phyloP scores from a whole-genome alignment of 2,329 filamentous ascomycete genomes.

The Dactylellina sp. region DNA sequence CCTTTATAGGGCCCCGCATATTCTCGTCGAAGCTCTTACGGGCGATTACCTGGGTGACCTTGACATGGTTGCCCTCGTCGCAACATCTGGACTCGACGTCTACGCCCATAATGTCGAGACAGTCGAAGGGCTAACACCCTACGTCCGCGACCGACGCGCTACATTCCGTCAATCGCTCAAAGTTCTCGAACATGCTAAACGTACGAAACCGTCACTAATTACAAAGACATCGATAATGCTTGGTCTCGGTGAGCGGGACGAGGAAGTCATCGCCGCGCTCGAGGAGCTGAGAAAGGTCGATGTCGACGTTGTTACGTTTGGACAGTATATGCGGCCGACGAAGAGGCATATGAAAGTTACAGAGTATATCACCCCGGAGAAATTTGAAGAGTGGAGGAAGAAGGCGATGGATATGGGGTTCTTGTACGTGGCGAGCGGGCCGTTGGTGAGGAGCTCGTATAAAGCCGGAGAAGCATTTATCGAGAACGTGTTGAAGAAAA shows the following conservation, averaged over 20 bases:
- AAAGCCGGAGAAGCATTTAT: slow-evolving; percentile 99
- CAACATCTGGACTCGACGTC: slow-evolving; percentile 88
- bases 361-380: slow-evolving; percentile 90
- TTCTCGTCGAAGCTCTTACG: slow-evolving; percentile 85
- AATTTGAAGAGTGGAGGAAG: slow-evolving; percentile 91
- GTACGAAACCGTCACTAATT: slow-evolving; percentile 79
- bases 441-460: slow-evolving; percentile 92
- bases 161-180: slow-evolving; percentile 86
- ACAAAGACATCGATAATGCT: slow-evolving; percentile 99
- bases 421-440: slow-evolving; percentile 93
- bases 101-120: slow-evolving; percentile 99
- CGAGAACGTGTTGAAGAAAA: slow-evolving; percentile 94
- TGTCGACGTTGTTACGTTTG: slow-evolving; percentile 96
- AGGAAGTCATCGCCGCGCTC: slow-evolving; percentile 79
- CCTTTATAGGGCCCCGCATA: slow-evolving; percentile 71
- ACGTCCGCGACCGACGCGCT: slow-evolving; percentile 87
- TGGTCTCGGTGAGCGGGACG: slow-evolving; percentile 89
- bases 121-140: slow-evolving; percentile 87
- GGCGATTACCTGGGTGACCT: slow-evolving; percentile 88
- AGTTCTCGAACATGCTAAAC: slow-evolving; percentile 85
- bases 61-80: slow-evolving; percentile 87
- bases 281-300: slow-evolving; percentile 79
- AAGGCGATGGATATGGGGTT: slow-evolving; percentile 94
- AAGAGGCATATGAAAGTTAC: slow-evolving; percentile 98
- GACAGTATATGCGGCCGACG: slow-evolving; percentile 99